phyloP scores from a whole-genome alignment of 1,284 basidiomycete genomes.

The Erythrobasidium hasegawianum region DNA sequence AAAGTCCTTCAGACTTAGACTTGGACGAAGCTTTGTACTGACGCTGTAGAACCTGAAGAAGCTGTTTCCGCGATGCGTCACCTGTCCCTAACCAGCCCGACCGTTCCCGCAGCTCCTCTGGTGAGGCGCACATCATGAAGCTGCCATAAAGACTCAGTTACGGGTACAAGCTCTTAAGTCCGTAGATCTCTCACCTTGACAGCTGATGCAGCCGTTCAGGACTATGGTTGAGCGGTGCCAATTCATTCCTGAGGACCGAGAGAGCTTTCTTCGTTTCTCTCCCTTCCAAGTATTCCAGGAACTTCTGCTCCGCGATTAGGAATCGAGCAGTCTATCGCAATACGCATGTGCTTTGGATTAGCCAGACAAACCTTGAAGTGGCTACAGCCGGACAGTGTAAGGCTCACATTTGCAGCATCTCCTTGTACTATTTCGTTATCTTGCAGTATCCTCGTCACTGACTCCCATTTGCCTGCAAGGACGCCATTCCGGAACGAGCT shows the following conservation, averaged over 20 bases:
- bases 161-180: no score
- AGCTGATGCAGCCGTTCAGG: conserved; percentile 73
- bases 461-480: conserved; percentile 75
- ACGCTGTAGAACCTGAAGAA: conserved; percentile 82
- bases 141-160: no score
- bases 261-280: conserved; percentile 77
- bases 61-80: conserved; percentile 68
- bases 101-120: conserved; percentile 73
- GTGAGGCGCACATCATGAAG: conserved; percentile 81
- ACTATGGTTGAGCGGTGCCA: conserved; percentile 73
- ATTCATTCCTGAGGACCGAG: conserved; percentile 75
- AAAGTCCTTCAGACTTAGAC: no score
- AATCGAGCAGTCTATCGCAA: conserved; percentile 68
- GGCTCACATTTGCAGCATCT: conserved; percentile 19
- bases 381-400: no score
- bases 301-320: conserved; percentile 89
- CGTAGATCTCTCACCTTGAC: conserved; percentile 80
- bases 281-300: conserved; percentile 86
- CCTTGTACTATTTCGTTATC: conserved; percentile 45
- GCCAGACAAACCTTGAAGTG: no score
- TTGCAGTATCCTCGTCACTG: conserved; percentile 68
- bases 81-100: conserved; percentile 85
- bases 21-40: conserved; percentile 43
- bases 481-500: conserved; percentile 77
- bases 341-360: no score